Percentiles rank a stretch among this genome's conserved stretches.
Evolutionary conservation across 352 stramenopile species (phyloP).

Genomic region (Pythium utonaiense): DNA sequence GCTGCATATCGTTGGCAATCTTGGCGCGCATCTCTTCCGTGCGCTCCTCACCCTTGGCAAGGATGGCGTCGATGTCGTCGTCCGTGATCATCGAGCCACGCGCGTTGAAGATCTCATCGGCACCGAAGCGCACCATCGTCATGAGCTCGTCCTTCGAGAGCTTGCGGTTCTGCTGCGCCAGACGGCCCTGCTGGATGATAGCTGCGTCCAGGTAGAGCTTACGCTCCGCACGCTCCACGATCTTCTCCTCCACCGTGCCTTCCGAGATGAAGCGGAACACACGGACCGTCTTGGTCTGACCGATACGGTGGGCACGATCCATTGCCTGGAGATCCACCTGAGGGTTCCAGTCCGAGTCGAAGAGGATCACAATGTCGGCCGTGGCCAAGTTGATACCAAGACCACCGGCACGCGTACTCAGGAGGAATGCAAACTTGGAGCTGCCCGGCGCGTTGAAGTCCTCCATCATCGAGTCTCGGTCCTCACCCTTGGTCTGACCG

Average conservation of each 20-base stretch:
- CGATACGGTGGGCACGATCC: constrained; percentile 97
- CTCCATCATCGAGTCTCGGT: constrained; percentile 93
- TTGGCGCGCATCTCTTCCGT: constrained; percentile 87
- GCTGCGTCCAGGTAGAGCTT: constrained; percentile 99
- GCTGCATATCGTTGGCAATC: constrained; percentile 90
- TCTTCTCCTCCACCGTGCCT: constrained; percentile 98
- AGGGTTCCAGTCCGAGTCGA: constrained; percentile 98
- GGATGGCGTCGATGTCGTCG: constrained; percentile 91
- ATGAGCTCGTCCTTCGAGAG: constrained; percentile 97
- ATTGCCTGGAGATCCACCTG: constrained; percentile 98
- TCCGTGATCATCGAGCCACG: constrained; percentile 89
- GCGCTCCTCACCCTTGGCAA: constrained; percentile 89
- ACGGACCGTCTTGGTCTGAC: constrained; percentile 97
- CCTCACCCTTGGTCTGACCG: constrained; percentile 81
- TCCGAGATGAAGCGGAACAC: constrained; percentile 99
- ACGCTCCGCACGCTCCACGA: constrained; percentile 96
- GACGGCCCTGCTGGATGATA: constrained; percentile 98
- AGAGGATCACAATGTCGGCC: constrained; percentile 98
- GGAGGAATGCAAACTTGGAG: constrained; percentile 96
- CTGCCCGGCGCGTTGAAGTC: constrained; percentile 97
- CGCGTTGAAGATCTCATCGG: constrained; percentile 88
- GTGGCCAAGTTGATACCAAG: constrained; percentile 98
- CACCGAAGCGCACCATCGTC: constrained; percentile 93
- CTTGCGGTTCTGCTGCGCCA: constrained; percentile 92
- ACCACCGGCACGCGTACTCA: constrained; percentile 95